A percentile compares a stretch with the other conserved stretches of the same genome.
Conservation (phyloP, 148 eudicot genomes). For the Persicaria tinctoria region DNA sequence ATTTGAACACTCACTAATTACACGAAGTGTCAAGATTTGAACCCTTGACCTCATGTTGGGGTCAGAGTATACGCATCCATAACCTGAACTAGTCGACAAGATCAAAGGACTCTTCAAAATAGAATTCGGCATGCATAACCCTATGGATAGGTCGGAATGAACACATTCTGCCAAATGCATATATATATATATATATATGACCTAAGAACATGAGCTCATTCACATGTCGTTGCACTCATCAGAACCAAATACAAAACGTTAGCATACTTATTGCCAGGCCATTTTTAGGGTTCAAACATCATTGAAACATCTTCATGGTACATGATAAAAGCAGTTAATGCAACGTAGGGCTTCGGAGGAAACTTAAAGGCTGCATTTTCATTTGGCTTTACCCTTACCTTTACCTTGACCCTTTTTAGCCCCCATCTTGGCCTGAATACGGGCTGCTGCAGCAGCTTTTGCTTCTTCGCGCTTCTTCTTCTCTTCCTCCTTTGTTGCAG, state of each 20-base stretch:
- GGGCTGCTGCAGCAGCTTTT: slow-evolving; percentile 97
- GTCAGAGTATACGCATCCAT: too few relatives aligned
- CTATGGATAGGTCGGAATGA: too few relatives aligned
- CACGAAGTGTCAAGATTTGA: too few relatives aligned
- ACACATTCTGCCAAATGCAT: too few relatives aligned
- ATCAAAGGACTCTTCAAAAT: too few relatives aligned
- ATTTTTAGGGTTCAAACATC: neutral
- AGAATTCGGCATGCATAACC: too few relatives aligned
- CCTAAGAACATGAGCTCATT: neutral
- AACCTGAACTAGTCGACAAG: too few relatives aligned
- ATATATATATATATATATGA: too few relatives aligned
- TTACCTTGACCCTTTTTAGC: slow-evolving; percentile 87
- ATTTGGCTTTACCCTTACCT: slow-evolving; percentile 87
- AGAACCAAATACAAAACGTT: neutral
- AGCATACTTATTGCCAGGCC: neutral
- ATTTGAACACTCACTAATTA: too few relatives aligned
- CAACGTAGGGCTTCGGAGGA: neutral
- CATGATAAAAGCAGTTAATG: neutral
- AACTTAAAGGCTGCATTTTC: neutral
- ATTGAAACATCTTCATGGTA: neutral
- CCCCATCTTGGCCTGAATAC: slow-evolving; percentile 90
- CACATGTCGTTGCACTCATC: neutral
- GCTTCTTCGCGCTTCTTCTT: slow-evolving; percentile 96
- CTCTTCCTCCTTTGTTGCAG: slow-evolving; percentile 90
- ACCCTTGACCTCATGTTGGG: too few relatives aligned